Evolutionary conservation across 2,329 filamentous ascomycete species (phyloP).

Genomic region (Cladorrhinum sp.): DNA sequence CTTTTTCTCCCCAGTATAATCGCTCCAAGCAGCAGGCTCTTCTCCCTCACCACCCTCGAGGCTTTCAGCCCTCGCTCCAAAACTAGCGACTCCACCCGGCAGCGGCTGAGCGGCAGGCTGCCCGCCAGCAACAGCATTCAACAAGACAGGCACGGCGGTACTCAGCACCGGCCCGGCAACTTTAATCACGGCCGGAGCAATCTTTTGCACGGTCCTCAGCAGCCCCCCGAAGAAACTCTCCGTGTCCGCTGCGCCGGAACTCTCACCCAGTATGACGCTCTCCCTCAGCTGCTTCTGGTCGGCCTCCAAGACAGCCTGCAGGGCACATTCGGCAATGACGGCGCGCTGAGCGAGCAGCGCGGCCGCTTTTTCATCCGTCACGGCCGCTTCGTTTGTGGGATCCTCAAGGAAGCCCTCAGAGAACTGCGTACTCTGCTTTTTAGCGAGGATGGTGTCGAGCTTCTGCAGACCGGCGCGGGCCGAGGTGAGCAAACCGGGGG

Average conservation of each 20-base stretch:
- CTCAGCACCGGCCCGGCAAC: neutral
- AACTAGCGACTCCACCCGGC: neutral
- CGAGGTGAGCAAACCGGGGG: neutral
- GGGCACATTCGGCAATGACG: neutral
- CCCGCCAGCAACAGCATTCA: neutral
- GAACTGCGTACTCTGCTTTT: neutral
- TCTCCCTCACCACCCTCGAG: neutral
- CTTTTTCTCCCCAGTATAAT: neutral
- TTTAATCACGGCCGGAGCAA: conserved; percentile 1
- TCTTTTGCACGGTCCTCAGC: neutral
- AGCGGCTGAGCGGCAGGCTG: neutral
- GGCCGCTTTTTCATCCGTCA: conserved; percentile 1
- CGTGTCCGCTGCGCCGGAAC: neutral
- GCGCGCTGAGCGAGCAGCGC: conserved; percentile 1
- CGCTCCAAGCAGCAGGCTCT: neutral
- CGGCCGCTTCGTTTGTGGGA: neutral
- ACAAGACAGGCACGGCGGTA: neutral
- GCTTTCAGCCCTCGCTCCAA: neutral
- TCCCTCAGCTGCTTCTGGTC: neutral
- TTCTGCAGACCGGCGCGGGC: neutral
- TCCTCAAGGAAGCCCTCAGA: neutral
- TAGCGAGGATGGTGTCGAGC: neutral
- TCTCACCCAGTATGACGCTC: conserved; percentile 6
- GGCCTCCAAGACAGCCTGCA: conserved; percentile 4
- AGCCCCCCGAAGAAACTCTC: conserved; percentile 1